Conservation (phyloP, 2,329 filamentous ascomycete genomes). For the Orbilia blumenaviensis region DNA sequence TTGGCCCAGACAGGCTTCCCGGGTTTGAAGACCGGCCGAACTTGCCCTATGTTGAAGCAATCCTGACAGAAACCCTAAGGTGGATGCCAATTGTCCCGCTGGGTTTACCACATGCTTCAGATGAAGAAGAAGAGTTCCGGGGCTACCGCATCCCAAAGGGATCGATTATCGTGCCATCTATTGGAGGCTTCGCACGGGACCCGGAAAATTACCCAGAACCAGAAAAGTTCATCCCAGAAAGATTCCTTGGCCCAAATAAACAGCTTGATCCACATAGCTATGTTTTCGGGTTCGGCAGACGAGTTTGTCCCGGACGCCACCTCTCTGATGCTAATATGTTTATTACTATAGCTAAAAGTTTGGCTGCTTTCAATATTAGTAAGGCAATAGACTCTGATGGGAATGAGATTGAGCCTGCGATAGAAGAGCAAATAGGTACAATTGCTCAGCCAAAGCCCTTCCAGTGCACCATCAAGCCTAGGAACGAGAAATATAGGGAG, state of each 20-base stretch:
- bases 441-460: not conserved
- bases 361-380: conserved; percentile 64
- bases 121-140: conserved; percentile 66
- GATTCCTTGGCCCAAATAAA: conserved; percentile 71
- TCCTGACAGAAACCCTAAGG: conserved; percentile 68
- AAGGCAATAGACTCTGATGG: conserved; percentile 43
- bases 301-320: conserved; percentile 70
- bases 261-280: conserved; percentile 69
- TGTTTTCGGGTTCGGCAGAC: conserved; percentile 67
- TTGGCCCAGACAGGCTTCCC: conserved; percentile 66
- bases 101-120: conserved; percentile 66
- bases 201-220: conserved; percentile 70
- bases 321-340: conserved; percentile 66
- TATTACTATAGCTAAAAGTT: conserved; percentile 64
- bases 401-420: conserved; percentile 34
- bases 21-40: conserved; percentile 65
- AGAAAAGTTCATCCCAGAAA: conserved; percentile 70
- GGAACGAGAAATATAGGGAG: conserved; percentile 10
- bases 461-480: not conserved
- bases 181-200: conserved; percentile 69
- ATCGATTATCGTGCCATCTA: conserved; percentile 66
- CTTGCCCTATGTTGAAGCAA: conserved; percentile 67
- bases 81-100: conserved; percentile 69
- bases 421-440: not conserved
- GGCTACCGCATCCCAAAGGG: conserved; percentile 67